Base-by-base conservation (phyloP, 306 rosid species). In the Prunus padus region DNA sequence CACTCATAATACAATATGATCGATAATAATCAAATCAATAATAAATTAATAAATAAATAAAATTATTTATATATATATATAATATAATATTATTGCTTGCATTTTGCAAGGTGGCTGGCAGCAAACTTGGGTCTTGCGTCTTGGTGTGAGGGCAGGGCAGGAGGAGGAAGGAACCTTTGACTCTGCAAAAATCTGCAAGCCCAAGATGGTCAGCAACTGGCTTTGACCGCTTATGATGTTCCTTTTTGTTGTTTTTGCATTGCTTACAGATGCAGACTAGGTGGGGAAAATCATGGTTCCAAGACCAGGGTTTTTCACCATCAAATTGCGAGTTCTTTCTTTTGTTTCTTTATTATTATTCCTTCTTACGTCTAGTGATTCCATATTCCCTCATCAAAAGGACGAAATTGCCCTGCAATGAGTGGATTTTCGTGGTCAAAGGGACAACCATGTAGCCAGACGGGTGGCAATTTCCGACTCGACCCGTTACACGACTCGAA, bases 251-350 rank as follows among this genome's bases (percentile, higher is more conserved):
- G 63, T 7, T 51, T 52, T 60, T 79, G 75, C 47, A 20, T 65
- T 84, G 78, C 87, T 82, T 82, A 73, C 89, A 79, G 84, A 70
- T 81, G 80, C 88, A 56, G 86, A 83, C 79, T 77, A 80, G 80
- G 87, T 81, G 90, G 86, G 83, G 47, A 84, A 86, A 91, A 89
- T 87, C 87, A 87, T 86, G 85, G 86, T 86, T 87, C 78, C 83
- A 67, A 88, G 68, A 77, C 84, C 84, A 33, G 54, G 78, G 72
- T 69, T 82, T 80, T 63, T n/a, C 49, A 72, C 79, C 81, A 69
- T 79, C 65, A 81, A 71, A 75, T 45, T 72, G 37, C 75, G 68
- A 5, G 12, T 63, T 69, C 64, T 79, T 63, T 69, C 64, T 79
- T 19, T 60, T 59, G 60, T 30, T 45, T 30, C 46, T 4, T 51